phyloP scores from a whole-genome alignment of 305 asterid genomes.

The Solanum hybrid region DNA sequence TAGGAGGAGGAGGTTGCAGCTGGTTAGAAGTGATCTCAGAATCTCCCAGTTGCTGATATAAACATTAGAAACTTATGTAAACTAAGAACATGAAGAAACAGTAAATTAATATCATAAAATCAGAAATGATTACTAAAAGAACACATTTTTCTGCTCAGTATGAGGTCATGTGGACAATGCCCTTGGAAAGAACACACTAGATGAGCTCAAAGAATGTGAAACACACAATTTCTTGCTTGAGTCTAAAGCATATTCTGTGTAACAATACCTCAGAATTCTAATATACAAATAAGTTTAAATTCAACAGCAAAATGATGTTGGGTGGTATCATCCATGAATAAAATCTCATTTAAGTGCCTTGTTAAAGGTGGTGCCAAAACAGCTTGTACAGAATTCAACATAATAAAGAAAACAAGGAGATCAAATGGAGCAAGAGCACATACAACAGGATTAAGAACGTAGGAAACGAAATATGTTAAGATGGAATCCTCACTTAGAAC shows the following conservation, averaged over 20 bases:
- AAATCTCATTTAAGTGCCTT: neutral
- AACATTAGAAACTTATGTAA: neutral
- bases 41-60: constrained; percentile 32
- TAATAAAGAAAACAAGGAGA: neutral
- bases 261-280: neutral
- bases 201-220: neutral
- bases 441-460: neutral
- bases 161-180: neutral
- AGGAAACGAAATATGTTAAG: neutral
- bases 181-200: neutral
- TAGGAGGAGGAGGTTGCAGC: constrained; percentile 21
- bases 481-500: neutral
- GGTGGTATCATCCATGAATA: neutral
- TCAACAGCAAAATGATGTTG: neutral
- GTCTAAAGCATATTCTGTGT: neutral
- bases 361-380: neutral
- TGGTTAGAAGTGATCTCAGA: constrained; percentile 8
- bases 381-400: neutral
- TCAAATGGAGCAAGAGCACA: neutral
- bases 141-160: neutral
- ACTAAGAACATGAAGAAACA: neutral
- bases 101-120: neutral
- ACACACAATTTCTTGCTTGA: neutral
- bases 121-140: neutral
- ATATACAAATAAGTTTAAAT: neutral